Conservation (phyloP, 2,329 filamentous ascomycete genomes). For the Alternaria sp. region DNA sequence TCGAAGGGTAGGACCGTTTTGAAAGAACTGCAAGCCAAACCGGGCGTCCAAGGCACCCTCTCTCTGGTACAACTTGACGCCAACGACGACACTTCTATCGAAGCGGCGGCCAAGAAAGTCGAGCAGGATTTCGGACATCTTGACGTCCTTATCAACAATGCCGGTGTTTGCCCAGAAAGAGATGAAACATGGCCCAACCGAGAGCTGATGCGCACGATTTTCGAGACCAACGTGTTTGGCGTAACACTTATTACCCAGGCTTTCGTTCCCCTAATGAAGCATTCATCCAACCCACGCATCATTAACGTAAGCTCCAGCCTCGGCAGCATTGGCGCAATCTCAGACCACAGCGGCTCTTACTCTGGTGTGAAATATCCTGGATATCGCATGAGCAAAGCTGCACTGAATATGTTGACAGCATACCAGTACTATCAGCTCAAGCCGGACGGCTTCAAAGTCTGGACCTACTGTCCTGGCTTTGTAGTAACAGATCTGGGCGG, state of each 20-base stretch:
- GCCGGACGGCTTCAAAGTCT: constrained; percentile 37
- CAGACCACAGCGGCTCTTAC: constrained; percentile 15
- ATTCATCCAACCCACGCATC: constrained; percentile 38
- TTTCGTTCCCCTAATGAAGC: constrained; percentile 46
- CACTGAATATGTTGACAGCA: constrained; percentile 48
- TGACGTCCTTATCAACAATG: constrained; percentile 88
- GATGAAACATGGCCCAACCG: constrained; percentile 23
- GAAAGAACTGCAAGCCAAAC: constrained; percentile 35
- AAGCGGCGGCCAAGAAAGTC: constrained; percentile 44
- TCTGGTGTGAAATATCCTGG: constrained; percentile 16
- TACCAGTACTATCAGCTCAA: constrained; percentile 52
- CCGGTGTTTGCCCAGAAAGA: constrained; percentile 61
- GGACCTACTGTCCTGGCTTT: constrained; percentile 43
- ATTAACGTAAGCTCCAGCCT: constrained; percentile 49
- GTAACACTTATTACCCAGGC: constrained; percentile 44
- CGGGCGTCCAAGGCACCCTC: constrained; percentile 39
- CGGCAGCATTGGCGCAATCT: constrained; percentile 41
- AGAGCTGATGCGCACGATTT: constrained; percentile 26
- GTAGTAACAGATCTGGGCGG: constrained; percentile 38
- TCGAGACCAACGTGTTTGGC: constrained; percentile 52
- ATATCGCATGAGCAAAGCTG: constrained; percentile 49
- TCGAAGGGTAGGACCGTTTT: constrained; percentile 45
- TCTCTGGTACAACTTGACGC: constrained; percentile 49
- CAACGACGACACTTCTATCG: constrained; percentile 45
- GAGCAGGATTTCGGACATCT: constrained; percentile 55